Evolutionary conservation across 495 filamentous ascomycete species (phyloP).

Genomic region (Clohesyomyces aquaticus): DNA sequence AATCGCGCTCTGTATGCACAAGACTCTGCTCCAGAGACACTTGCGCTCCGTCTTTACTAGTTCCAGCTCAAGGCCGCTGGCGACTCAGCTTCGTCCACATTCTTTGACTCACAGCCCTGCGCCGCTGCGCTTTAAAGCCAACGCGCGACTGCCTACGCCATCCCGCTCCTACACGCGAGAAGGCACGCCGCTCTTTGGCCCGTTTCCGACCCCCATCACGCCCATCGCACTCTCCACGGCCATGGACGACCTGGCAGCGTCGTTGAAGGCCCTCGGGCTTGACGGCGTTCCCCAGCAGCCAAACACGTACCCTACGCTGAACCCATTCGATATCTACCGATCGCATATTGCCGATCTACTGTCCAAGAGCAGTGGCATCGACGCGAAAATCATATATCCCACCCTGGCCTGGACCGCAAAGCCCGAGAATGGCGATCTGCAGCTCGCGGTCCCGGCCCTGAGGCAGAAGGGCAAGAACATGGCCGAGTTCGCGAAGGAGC

Average conservation of each 20-base stretch:
- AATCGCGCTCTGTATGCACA: slow-evolving; percentile 29
- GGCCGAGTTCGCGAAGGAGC: slow-evolving; percentile 23
- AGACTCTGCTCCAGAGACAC: slow-evolving; percentile 2
- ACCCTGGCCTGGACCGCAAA: slow-evolving; percentile 79
- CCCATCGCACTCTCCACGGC: slow-evolving; percentile 9
- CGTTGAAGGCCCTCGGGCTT: slow-evolving; percentile 31
- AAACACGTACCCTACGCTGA: slow-evolving; percentile 63
- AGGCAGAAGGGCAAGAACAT: slow-evolving; percentile 59
- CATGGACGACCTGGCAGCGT: slow-evolving; percentile 29
- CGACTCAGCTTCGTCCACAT: slow-evolving; percentile 23
- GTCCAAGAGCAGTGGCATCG: slow-evolving; percentile 68
- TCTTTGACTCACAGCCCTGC: slow-evolving; percentile 33
- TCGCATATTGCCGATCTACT: slow-evolving; percentile 77
- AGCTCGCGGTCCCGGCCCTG: slow-evolving; percentile 77
- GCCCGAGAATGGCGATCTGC: slow-evolving; percentile 87
- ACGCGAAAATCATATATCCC: slow-evolving; percentile 74
- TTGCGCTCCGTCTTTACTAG: slow-evolving; percentile 25
- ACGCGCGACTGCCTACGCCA: background rate
- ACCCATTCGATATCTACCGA: slow-evolving; percentile 87
- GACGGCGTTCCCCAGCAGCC: slow-evolving; percentile 32
- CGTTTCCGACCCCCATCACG: slow-evolving; percentile 19
- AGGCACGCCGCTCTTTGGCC: background rate
- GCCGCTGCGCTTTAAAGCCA: background rate
- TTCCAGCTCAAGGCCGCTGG: slow-evolving; percentile 25
- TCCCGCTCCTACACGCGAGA: slow-evolving; percentile 13